Conservation (phyloP, 2,329 filamentous ascomycete genomes). For the Aspergillus sclerotialis region DNA sequence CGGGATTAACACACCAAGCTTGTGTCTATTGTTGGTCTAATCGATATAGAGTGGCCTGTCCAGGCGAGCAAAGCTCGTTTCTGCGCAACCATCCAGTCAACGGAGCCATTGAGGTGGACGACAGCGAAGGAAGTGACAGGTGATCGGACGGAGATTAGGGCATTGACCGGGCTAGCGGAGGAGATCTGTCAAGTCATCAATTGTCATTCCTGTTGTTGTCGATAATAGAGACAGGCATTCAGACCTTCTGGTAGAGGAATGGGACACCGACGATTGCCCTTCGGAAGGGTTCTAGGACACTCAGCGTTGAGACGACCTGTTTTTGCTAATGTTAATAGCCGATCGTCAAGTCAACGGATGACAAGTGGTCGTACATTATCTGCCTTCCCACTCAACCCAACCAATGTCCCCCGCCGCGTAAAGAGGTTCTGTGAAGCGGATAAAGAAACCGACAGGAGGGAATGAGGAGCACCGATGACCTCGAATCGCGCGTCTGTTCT, state of each 20-base stretch:
- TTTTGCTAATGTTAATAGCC: conserved; percentile 3
- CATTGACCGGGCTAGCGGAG: conserved; percentile 79
- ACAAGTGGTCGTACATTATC: conserved; percentile 63
- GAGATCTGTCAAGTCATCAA: conserved; percentile 52
- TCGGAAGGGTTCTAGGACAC: conserved; percentile 74
- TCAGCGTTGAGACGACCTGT: conserved; percentile 81
- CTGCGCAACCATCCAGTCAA: conserved; percentile 92
- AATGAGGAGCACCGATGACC: conserved; percentile 85
- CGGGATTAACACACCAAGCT: conserved; percentile 48
- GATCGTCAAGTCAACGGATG: too few species aligned
- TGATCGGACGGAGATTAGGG: conserved; percentile 80
- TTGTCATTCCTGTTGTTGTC: background rate
- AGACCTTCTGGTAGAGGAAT: conserved; percentile 77
- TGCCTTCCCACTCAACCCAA: conserved; percentile 80
- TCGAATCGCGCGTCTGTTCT: conserved; percentile 82
- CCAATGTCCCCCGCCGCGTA: conserved; percentile 82
- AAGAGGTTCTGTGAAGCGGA: conserved; percentile 92
- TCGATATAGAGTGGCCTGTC: conserved; percentile 79
- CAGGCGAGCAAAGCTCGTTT: conserved; percentile 86
- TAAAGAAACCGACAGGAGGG: conserved; percentile 84
- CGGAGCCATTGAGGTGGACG: conserved; percentile 82
- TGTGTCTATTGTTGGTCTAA: conserved; percentile 68
- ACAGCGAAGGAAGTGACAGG: conserved; percentile 80
- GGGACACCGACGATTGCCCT: conserved; percentile 78
- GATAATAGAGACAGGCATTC: background rate